phyloP scores from a whole-genome alignment of 805 yeast species.

The Candida sithepensis region DNA sequence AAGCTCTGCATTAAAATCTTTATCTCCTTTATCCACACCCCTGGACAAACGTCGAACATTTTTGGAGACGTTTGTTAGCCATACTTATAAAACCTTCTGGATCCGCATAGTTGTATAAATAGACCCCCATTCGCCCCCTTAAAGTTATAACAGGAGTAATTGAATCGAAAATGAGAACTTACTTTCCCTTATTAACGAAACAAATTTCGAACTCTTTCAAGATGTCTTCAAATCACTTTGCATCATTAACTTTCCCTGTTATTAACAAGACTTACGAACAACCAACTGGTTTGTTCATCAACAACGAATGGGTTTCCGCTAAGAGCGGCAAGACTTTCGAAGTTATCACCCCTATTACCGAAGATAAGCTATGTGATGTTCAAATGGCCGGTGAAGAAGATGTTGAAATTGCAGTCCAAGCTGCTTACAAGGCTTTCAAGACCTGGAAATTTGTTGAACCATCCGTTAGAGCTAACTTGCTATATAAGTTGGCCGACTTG shows the following conservation, averaged over 20 bases:
- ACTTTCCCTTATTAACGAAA: neutral
- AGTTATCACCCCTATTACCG: constrained; percentile 66
- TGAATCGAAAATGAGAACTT: neutral
- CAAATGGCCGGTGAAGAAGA: constrained; percentile 78
- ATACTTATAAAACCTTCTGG: neutral
- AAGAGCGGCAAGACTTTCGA: constrained; percentile 55
- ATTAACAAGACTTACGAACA: constrained; percentile 32
- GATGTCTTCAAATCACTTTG: constrained; percentile 19
- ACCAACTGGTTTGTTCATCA: constrained; percentile 59
- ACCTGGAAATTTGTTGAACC: constrained; percentile 73
- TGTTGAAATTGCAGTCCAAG: constrained; percentile 79
- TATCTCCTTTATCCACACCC: neutral
- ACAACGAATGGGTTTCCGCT: constrained; percentile 59
- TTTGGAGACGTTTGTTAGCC: neutral
- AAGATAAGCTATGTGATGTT: constrained; percentile 62
- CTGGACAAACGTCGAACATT: neutral
- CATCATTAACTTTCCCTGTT: constrained; percentile 32
- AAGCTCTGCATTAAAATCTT: neutral
- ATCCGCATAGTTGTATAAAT: constrained; percentile 1
- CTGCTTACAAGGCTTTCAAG: constrained; percentile 77
- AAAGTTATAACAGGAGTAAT: neutral
- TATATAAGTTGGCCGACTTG: constrained; percentile 72
- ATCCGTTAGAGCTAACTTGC: constrained; percentile 55
- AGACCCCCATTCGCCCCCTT: neutral
- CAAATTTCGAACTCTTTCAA: constrained; percentile 1